Evolutionary conservation across 441 rosid genomes (phyloP).

Genomic region (Erysimum pusillum): DNA sequence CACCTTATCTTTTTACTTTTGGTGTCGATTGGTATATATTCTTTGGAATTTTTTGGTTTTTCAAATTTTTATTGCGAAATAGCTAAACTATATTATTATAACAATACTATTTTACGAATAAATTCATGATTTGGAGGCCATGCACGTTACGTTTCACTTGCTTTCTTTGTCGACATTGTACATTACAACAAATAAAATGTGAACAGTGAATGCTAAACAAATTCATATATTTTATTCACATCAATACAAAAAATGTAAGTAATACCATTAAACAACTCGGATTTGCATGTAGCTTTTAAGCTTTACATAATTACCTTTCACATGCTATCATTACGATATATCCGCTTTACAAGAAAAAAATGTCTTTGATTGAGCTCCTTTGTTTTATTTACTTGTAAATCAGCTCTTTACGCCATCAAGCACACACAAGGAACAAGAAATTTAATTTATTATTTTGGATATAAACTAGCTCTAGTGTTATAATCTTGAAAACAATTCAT

Average conservation of each 20-base stretch:
- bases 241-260: conserved; percentile 7
- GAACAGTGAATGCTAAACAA: conserved; percentile 27
- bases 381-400: too few species aligned
- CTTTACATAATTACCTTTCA: not conserved
- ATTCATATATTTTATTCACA: conserved; percentile 20
- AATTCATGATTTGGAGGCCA: conserved; percentile 43
- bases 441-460: not conserved
- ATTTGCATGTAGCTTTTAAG: not conserved
- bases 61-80: conserved; percentile 11
- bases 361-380: not conserved
- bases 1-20: conserved; percentile 39
- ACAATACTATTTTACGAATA: not conserved
- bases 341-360: not conserved
- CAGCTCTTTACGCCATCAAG: not conserved
- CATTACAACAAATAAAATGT: conserved; percentile 40
- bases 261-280: not conserved
- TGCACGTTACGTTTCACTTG: conserved; percentile 50
- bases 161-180: conserved; percentile 47
- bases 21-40: conserved; percentile 33
- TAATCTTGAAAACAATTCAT: not conserved
- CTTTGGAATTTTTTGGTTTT: conserved; percentile 36
- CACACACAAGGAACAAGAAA: not conserved
- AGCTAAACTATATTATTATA: not conserved
- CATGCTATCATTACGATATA: not conserved
- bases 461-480: not conserved